These are phyloP conservation scores for Mucor piriformis DNA, from an alignment of 371 early-diverging fungal species.

Conservation along the genomic window DNA sequence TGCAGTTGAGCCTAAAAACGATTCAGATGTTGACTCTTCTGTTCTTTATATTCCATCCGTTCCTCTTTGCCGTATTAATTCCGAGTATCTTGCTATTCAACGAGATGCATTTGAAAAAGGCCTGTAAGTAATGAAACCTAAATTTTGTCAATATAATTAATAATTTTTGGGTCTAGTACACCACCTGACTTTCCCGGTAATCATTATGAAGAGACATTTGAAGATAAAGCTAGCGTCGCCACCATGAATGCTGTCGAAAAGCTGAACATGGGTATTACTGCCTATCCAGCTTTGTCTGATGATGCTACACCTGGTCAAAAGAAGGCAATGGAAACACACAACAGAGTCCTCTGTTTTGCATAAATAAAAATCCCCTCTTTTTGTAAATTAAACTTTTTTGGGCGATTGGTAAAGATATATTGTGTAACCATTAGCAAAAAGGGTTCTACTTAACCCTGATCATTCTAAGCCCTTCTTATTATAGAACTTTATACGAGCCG, in stretches of 20 bases:
- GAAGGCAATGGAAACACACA: slow-evolving; percentile 28
- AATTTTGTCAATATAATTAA: background rate
- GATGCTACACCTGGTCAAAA: slow-evolving; percentile 30
- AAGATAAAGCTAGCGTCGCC: slow-evolving; percentile 29
- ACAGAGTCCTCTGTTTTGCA: slow-evolving; percentile 5
- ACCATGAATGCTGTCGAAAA: slow-evolving; percentile 17
- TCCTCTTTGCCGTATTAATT: slow-evolving; percentile 37
- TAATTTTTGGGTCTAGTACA: slow-evolving; percentile 17
- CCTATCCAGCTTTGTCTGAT: slow-evolving; percentile 10
- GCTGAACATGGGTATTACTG: slow-evolving; percentile 34
- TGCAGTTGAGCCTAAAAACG: slow-evolving; percentile 38
- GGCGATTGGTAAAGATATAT: background rate
- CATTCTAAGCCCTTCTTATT: no score
- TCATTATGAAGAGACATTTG: slow-evolving; percentile 31
- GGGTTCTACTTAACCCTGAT: no score
- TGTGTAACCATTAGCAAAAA: no score
- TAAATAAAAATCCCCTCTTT: background rate
- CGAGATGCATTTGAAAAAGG: slow-evolving; percentile 34
- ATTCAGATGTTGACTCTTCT: slow-evolving; percentile 36
- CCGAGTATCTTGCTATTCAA: slow-evolving; percentile 32
- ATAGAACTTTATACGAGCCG: no score
- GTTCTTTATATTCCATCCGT: slow-evolving; percentile 47
- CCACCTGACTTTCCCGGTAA: slow-evolving; percentile 51
- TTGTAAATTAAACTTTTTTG: background rate
- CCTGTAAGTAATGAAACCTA: slow-evolving; percentile 22